Conservation (phyloP, 2,329 filamentous ascomycete genomes). For the Phialocephala sp. region DNA sequence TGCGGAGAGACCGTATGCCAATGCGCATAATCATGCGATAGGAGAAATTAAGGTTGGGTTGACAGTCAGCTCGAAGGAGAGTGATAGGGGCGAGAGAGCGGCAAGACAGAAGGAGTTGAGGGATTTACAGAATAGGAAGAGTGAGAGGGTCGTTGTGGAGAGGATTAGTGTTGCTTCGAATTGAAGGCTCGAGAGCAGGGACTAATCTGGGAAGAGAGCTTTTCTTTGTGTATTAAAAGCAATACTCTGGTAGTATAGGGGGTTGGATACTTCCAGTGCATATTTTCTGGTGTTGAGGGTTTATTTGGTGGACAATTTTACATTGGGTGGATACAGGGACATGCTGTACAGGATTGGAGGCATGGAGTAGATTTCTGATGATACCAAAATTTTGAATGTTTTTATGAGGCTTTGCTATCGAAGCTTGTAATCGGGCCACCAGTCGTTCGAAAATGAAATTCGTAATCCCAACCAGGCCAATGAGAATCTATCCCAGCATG, state of each 20-base stretch:
- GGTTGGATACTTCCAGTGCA: slow-evolving; percentile 2
- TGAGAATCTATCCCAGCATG: too few relatives aligned
- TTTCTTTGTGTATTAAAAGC: background rate
- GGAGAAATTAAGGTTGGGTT: slow-evolving; percentile 36
- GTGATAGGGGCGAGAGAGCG: slow-evolving; percentile 9
- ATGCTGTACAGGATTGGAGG: background rate
- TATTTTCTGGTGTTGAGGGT: slow-evolving; percentile 3
- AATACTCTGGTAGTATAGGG: slow-evolving; percentile 28
- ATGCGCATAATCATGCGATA: slow-evolving; percentile 9
- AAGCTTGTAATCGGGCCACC: too few relatives aligned
- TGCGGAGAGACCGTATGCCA: background rate
- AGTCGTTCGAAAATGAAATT: too few relatives aligned
- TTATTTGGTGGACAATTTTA: background rate
- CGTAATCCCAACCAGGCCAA: too few relatives aligned
- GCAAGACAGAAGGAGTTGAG: slow-evolving; percentile 38
- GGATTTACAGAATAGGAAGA: slow-evolving; percentile 51
- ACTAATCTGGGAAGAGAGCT: background rate
- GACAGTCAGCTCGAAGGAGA: slow-evolving; percentile 38
- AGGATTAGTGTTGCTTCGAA: slow-evolving; percentile 35
- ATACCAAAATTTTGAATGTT: slow-evolving; percentile 19
- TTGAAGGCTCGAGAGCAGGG: slow-evolving; percentile 7
- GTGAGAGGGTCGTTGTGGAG: slow-evolving; percentile 60
- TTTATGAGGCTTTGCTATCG: background rate
- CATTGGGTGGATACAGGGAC: slow-evolving; percentile 8
- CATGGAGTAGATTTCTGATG: slow-evolving; percentile 18